Evolutionary conservation across 345 rosid genomes (phyloP).

Genomic region (Reutealis trisperma): DNA sequence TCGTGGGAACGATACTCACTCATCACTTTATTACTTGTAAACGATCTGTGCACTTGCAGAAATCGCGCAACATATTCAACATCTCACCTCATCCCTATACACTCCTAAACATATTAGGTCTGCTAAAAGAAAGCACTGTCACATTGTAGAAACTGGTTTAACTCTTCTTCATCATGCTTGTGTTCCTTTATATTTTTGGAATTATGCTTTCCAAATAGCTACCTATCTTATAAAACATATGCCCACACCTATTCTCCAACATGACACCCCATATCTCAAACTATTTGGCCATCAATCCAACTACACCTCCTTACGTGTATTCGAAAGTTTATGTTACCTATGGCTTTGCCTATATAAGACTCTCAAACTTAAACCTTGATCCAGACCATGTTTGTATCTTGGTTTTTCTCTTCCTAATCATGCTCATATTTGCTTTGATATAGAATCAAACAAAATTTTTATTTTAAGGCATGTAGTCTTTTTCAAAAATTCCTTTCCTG

Average conservation of each 20-base stretch:
- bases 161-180: neutral
- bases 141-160: no score
- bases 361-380: neutral
- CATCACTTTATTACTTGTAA: no score
- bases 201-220: neutral
- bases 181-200: neutral
- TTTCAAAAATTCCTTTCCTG: neutral
- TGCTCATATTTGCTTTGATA: neutral
- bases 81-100: neutral
- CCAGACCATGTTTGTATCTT: neutral
- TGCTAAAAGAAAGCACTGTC: neutral
- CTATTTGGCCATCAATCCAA: neutral
- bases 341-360: neutral
- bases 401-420: neutral
- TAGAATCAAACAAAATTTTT: neutral
- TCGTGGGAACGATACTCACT: no score
- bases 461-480: neutral
- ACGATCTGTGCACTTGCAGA: no score
- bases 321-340: no score
- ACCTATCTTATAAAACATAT: neutral
- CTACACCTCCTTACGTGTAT: neutral
- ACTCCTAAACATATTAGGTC: neutral
- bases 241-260: neutral
- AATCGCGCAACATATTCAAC: no score
- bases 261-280: neutral